A percentile compares a stretch with the other conserved stretches of the same genome.
phyloP scores from a whole-genome alignment of 1,284 basidiomycete genomes.

The Sporisorium reilianum region DNA sequence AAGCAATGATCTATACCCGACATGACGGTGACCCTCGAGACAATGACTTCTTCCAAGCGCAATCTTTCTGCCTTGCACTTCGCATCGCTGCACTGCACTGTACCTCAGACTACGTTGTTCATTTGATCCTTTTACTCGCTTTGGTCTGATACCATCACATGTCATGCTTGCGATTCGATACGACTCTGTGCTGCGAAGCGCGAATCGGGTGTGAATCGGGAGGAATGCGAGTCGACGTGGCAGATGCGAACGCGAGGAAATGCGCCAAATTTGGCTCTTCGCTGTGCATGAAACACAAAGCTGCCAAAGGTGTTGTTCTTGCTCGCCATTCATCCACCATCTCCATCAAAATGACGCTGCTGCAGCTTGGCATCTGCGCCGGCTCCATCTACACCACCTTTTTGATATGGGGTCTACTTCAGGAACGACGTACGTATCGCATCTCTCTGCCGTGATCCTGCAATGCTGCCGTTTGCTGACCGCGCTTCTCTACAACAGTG shows the following conservation, averaged over 20 bases:
- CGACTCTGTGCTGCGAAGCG: background rate
- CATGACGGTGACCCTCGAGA: too few species aligned
- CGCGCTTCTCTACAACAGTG: conserved; percentile 28
- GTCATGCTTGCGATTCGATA: background rate
- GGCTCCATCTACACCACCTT: conserved; percentile 66
- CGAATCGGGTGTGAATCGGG: conserved; percentile 9
- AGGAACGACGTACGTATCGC: conserved; percentile 57
- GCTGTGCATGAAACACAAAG: background rate
- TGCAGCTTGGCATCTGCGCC: conserved; percentile 62
- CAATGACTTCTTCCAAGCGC: too few species aligned
- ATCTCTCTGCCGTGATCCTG: background rate
- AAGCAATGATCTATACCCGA: too few species aligned
- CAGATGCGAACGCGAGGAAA: conserved; percentile 4
- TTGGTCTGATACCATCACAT: background rate
- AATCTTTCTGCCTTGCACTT: too few species aligned
- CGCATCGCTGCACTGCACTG: too few species aligned
- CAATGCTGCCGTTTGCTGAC: background rate
- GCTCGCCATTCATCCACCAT: background rate
- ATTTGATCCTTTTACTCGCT: too few species aligned
- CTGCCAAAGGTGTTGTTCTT: conserved; percentile 20
- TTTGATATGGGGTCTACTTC: conserved; percentile 67
- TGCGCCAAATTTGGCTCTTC: background rate
- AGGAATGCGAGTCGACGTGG: conserved; percentile 4
- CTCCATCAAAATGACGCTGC: conserved; percentile 31
- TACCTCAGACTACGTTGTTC: too few species aligned